A percentile compares a stretch with the other conserved stretches of the same genome.
Conservation (phyloP, 2,329 filamentous ascomycete genomes). For the Fusarium napiforme region DNA sequence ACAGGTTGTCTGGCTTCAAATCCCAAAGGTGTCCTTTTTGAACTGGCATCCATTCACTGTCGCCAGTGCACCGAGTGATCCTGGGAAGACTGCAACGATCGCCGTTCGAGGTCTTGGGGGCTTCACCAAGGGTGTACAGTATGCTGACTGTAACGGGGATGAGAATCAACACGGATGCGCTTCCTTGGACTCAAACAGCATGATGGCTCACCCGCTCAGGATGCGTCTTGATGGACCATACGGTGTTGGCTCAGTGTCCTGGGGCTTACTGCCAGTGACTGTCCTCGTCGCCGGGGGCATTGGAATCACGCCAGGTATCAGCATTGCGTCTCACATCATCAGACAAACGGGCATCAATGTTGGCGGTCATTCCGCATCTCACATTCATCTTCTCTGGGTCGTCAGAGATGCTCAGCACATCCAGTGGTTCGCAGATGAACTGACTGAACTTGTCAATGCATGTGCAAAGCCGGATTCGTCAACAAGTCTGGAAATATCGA, state of each 20-base stretch:
- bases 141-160: neutral
- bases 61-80: neutral
- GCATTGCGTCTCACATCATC: neutral
- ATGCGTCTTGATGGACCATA: neutral
- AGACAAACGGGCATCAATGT: fast-evolving
- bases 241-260: neutral
- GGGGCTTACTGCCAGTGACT: neutral
- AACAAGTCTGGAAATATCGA: neutral
- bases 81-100: neutral
- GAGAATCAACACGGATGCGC: fast-evolving
- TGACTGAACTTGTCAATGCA: neutral
- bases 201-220: neutral
- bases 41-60: constrained; percentile 2
- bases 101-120: neutral
- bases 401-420: neutral
- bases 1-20: neutral
- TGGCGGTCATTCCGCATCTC: fast-evolving
- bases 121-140: neutral
- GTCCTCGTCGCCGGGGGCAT: neutral
- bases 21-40: neutral
- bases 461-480: neutral
- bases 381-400: neutral
- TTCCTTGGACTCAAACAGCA: neutral
- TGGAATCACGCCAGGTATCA: neutral
- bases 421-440: neutral